Evolutionary conservation across 2,329 filamentous ascomycete species (phyloP).

Genomic region (Neonectria neomacrospora): DNA sequence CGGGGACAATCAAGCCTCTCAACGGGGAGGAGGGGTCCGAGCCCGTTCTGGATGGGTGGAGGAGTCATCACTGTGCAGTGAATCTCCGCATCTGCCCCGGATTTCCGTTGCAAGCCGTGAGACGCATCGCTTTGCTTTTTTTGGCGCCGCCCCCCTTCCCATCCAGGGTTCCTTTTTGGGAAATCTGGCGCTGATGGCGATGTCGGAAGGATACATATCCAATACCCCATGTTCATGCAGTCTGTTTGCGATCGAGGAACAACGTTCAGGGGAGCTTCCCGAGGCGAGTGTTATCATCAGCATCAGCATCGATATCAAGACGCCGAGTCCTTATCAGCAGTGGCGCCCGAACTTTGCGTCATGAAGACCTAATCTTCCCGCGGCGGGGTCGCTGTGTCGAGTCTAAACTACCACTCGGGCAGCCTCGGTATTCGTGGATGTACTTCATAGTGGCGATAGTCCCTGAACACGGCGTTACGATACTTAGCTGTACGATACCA

Average conservation of each 20-base stretch:
- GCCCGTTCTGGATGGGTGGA: constrained; percentile 14
- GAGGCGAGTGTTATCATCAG: constrained; percentile 9
- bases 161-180: constrained; percentile 13
- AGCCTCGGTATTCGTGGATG: background rate
- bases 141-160: background rate
- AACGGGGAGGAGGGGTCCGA: constrained; percentile 13
- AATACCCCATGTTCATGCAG: background rate
- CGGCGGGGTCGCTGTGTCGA: constrained; percentile 11
- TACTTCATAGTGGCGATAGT: background rate
- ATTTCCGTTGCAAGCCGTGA: constrained; percentile 25
- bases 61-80: background rate
- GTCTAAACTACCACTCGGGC: background rate
- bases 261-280: constrained; percentile 10
- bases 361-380: background rate
- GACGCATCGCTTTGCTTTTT: constrained; percentile 13
- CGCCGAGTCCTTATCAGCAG: constrained; percentile 2
- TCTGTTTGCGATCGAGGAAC: constrained; percentile 8
- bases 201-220: background rate
- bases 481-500: background rate
- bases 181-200: constrained; percentile 20
- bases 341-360: constrained; percentile 9
- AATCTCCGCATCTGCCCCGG: constrained; percentile 27
- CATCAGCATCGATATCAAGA: background rate
- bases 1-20: constrained; percentile 7
- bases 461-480: background rate